A percentile compares a stretch with the other conserved stretches of the same genome.
Conservation (phyloP, 768 basidiomycete genomes). For the Hypholoma fasciculare region DNA sequence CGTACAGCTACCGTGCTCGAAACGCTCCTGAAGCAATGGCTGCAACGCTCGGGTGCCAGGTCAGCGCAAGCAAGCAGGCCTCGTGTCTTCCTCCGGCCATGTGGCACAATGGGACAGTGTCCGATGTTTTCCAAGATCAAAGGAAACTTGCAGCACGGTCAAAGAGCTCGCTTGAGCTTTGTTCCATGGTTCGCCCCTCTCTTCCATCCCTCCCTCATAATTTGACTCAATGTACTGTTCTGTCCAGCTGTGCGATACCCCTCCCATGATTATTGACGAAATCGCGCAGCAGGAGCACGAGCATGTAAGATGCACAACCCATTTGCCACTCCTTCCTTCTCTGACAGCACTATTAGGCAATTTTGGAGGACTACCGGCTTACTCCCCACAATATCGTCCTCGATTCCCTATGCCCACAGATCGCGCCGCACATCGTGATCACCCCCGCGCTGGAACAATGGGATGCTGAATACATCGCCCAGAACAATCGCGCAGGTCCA, state of each 20-base stretch:
- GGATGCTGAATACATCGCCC: conserved; percentile 33
- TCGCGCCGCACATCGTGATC: conserved; percentile 53
- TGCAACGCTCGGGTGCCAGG: neutral
- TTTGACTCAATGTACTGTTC: neutral
- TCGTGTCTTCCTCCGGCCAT: neutral
- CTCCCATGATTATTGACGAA: conserved; percentile 12
- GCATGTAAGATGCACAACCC: conserved; percentile 5
- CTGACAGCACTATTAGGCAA: conserved; percentile 19
- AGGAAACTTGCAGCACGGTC: neutral
- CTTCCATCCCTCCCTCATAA: neutral
- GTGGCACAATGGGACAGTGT: neutral
- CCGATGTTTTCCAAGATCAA: neutral
- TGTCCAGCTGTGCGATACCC: conserved; percentile 18
- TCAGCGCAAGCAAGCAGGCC: neutral
- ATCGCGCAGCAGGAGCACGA: neutral
- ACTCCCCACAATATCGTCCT: conserved; percentile 39
- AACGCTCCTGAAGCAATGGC: neutral
- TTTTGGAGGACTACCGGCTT: conserved; percentile 23
- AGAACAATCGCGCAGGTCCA: conserved; percentile 34
- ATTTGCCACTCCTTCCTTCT: neutral
- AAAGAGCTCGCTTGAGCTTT: neutral
- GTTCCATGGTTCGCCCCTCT: conserved; percentile 16
- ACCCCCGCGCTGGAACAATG: conserved; percentile 37
- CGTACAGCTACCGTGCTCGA: conserved; percentile 3
- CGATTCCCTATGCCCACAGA: conserved; percentile 39